These are phyloP conservation scores for Discostella stelligeroides DNA, from an alignment of 108 stramenopile species.

Conservation along the genomic window DNA sequence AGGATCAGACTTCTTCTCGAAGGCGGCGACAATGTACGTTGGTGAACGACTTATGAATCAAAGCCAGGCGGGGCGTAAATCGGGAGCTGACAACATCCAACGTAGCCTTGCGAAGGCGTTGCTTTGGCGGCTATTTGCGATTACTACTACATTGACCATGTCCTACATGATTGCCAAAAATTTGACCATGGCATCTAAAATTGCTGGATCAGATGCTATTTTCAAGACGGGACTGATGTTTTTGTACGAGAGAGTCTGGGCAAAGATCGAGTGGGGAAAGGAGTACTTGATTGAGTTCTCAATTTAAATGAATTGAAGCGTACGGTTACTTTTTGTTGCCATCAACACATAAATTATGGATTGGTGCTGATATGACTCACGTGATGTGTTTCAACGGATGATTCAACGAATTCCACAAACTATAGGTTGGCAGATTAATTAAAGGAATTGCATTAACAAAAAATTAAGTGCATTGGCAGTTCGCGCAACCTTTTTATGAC, in stretches of 20 bases:
- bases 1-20: conserved; percentile 93
- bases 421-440: too few species aligned
- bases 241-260: conserved; percentile 90
- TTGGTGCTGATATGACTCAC: too few species aligned
- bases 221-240: conserved; percentile 95
- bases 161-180: conserved; percentile 85
- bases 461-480: too few species aligned
- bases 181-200: conserved; percentile 83
- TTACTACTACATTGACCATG: conserved; percentile 91
- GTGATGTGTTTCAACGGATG: too few species aligned
- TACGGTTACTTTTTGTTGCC: too few species aligned
- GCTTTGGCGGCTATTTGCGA: conserved; percentile 94
- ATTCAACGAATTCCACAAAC: too few species aligned
- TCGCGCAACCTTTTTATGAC: background rate
- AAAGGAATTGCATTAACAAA: too few species aligned
- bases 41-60: conserved; percentile 97
- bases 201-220: conserved; percentile 91
- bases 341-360: too few species aligned
- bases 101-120: conserved; percentile 91
- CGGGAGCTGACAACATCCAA: conserved; percentile 76
- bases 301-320: conserved; percentile 34
- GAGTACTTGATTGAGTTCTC: conserved; percentile 75
- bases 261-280: conserved; percentile 91
- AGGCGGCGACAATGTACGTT: conserved; percentile 94
- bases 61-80: conserved; percentile 73